A percentile compares a stretch with the other conserved stretches of the same genome.
Conservation (phyloP, 768 basidiomycete genomes). For the Leccinum subtestaceum region DNA sequence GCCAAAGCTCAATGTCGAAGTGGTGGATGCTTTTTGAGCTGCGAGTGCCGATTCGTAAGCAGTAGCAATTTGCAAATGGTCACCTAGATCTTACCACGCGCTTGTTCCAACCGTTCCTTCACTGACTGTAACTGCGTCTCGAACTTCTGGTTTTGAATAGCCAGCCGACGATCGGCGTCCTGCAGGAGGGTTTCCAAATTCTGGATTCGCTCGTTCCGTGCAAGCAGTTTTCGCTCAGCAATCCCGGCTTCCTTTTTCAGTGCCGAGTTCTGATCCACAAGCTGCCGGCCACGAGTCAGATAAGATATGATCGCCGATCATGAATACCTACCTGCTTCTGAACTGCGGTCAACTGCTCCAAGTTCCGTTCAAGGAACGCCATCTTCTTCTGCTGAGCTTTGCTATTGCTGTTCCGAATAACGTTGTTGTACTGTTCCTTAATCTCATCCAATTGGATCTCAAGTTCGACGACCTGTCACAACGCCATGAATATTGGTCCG, state of each 20-base stretch:
- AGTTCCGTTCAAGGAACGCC: constrained; percentile 95
- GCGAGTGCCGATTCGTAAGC: constrained; percentile 29
- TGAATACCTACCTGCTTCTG: constrained; percentile 82
- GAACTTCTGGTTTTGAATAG: constrained; percentile 94
- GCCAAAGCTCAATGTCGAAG: constrained; percentile 78
- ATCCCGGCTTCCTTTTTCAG: constrained; percentile 97
- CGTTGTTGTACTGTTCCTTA: constrained; percentile 98
- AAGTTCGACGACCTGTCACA: constrained; percentile 86
- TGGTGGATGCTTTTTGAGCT: constrained; percentile 76
- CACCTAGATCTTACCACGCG: constrained; percentile 63
- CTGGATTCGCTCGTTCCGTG: constrained; percentile 96
- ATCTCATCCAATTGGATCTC: constrained; percentile 99
- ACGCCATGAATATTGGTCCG: constrained; percentile 12
- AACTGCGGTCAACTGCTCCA: constrained; percentile 91
- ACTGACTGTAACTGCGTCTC: constrained; percentile 90
- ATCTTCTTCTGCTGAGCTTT: constrained; percentile 99
- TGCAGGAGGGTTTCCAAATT: constrained; percentile 91
- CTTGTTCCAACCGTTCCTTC: constrained; percentile 88
- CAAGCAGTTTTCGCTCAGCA: constrained; percentile 93
- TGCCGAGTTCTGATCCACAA: constrained; percentile 96
- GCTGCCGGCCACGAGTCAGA: constrained; percentile 45
- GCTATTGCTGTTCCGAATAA: constrained; percentile 96
- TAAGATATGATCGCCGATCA: not conserved
- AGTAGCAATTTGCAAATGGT: constrained; percentile 10
- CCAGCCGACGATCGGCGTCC: constrained; percentile 89